Evolutionary conservation across 345 rosid species (phyloP).

Genomic region (Eucalyptus polyanthemos): DNA sequence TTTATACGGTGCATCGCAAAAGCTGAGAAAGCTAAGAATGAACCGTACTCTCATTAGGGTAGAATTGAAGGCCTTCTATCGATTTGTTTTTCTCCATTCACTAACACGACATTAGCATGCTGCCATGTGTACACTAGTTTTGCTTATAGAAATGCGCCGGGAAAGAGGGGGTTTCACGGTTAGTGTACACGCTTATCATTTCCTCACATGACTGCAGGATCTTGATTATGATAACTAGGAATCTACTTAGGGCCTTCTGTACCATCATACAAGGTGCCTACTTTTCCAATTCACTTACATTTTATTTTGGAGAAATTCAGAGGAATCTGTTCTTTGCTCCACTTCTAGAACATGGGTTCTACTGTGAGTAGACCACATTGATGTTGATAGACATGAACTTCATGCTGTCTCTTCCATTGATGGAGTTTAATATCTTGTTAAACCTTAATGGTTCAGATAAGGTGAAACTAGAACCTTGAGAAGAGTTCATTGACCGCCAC

Average conservation of each 20-base stretch:
- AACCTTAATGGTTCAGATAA: constrained; percentile 7
- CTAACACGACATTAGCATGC: too few relatives aligned
- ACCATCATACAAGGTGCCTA: neutral
- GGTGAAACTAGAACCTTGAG: constrained; percentile 37
- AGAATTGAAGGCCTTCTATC: too few relatives aligned
- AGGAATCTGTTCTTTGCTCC: neutral
- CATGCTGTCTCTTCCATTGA: neutral
- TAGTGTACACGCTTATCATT: too few relatives aligned
- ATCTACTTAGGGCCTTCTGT: neutral
- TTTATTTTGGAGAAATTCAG: neutral
- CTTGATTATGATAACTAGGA: neutral
- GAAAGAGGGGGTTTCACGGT: too few relatives aligned
- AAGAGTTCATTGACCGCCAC: constrained; percentile 55
- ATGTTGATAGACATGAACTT: neutral
- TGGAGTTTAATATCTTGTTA: neutral
- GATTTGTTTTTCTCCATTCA: too few relatives aligned
- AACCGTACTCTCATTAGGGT: too few relatives aligned
- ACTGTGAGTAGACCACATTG: neutral
- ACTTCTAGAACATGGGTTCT: neutral
- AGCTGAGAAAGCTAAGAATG: too few relatives aligned
- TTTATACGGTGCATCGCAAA: too few relatives aligned
- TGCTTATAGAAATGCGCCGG: too few relatives aligned
- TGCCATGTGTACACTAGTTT: too few relatives aligned
- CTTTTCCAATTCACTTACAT: neutral
- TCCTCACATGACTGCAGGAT: neutral